phyloP scores from a whole-genome alignment of 805 yeast genomes.

The Yamadazyma endophytica region DNA sequence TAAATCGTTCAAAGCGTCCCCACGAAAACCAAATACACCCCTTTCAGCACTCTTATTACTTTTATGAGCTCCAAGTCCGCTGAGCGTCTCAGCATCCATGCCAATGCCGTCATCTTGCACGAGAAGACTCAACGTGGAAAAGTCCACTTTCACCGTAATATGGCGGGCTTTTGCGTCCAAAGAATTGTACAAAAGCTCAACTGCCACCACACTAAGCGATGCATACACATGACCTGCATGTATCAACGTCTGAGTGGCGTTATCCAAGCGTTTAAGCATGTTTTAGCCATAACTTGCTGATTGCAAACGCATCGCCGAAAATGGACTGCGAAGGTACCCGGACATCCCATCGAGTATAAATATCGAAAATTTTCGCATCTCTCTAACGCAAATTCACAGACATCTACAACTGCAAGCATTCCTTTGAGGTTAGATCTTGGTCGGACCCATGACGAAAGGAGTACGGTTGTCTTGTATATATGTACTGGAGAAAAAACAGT shows the following conservation, averaged over 20 bases:
- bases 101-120: constrained; percentile 76
- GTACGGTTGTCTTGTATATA: constrained; percentile 45
- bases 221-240: not conserved
- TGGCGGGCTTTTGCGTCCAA: constrained; percentile 48
- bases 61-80: constrained; percentile 41
- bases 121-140: constrained; percentile 23
- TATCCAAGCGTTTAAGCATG: not conserved
- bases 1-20: constrained; percentile 62
- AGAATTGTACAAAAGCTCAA: constrained; percentile 52
- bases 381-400: constrained; percentile 46
- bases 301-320: not conserved
- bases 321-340: constrained; percentile 1
- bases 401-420: constrained; percentile 60
- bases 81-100: constrained; percentile 46
- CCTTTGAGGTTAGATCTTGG: constrained; percentile 66
- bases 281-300: not conserved
- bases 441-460: constrained; percentile 68
- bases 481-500: constrained; percentile 61
- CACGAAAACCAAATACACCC: constrained; percentile 62
- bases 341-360: constrained; percentile 1
- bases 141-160: constrained; percentile 31
- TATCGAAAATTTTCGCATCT: not conserved
- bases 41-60: constrained; percentile 52
- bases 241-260: not conserved
- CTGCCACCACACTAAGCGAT: constrained; percentile 37